phyloP scores from a whole-genome alignment of 805 yeast genomes.

The Blastobotrys americana region DNA sequence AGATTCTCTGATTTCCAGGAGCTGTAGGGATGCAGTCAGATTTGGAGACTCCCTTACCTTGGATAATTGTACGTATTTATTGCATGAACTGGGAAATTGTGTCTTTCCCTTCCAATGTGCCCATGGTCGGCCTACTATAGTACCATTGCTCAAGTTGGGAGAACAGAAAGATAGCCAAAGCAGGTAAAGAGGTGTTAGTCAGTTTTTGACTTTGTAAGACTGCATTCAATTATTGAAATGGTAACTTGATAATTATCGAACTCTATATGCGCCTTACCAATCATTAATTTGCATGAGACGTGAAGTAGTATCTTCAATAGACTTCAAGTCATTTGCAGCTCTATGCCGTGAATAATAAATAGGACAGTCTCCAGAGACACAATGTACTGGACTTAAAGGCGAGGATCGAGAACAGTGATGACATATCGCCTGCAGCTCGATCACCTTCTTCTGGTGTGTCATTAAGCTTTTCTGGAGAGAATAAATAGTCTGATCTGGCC shows the following conservation, averaged over 20 bases:
- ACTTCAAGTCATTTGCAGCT: slow-evolving; percentile 28
- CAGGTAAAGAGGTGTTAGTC: too few relatives aligned
- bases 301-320: not conserved
- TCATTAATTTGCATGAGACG: not conserved
- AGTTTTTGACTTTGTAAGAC: too few relatives aligned
- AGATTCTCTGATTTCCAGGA: slow-evolving; percentile 48
- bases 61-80: slow-evolving; percentile 39
- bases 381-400: slow-evolving; percentile 33
- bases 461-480: slow-evolving; percentile 14
- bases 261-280: too few relatives aligned
- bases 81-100: slow-evolving; percentile 42
- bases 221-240: too few relatives aligned
- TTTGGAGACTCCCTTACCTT: slow-evolving; percentile 52
- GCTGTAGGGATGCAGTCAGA: slow-evolving; percentile 64
- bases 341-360: slow-evolving; percentile 50
- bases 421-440: slow-evolving; percentile 24
- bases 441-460: slow-evolving; percentile 12
- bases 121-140: slow-evolving; percentile 72
- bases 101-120: slow-evolving; percentile 71
- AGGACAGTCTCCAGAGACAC: slow-evolving; percentile 61
- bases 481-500: slow-evolving; percentile 13
- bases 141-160: slow-evolving; percentile 37
- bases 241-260: too few relatives aligned
- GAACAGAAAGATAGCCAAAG: too few relatives aligned
- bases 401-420: slow-evolving; percentile 27